phyloP scores from a whole-genome alignment of 495 filamentous ascomycete genomes.

The Cladorrhinum samala region DNA sequence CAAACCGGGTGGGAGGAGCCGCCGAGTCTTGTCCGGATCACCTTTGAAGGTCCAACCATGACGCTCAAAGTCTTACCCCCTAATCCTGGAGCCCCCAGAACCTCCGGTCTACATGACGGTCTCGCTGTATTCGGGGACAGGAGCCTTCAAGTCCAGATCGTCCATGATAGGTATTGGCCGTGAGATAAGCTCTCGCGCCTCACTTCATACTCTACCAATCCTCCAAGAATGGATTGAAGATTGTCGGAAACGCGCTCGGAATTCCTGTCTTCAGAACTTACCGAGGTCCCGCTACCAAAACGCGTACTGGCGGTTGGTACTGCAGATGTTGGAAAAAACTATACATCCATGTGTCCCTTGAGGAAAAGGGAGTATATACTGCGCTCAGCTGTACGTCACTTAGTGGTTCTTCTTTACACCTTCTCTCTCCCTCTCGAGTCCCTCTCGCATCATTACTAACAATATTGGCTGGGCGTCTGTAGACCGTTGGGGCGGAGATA shows the following conservation, averaged over 20 bases:
- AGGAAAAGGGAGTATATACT: not conserved
- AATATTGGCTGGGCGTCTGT: too few species aligned
- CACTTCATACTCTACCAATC: not conserved
- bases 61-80: not conserved
- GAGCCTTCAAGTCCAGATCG: slow-evolving; percentile 1
- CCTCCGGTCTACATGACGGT: not conserved
- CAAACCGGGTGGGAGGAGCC: not conserved
- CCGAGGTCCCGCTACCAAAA: not conserved
- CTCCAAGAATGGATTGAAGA: not conserved
- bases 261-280: not conserved
- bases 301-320: not conserved
- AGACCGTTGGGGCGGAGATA: not conserved
- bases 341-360: not conserved
- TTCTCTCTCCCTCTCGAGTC: not conserved
- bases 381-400: not conserved
- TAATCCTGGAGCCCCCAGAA: not conserved
- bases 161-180: slow-evolving; percentile 2
- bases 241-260: not conserved
- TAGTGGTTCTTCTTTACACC: too few species aligned
- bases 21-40: not conserved
- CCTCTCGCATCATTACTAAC: too few species aligned
- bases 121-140: not conserved
- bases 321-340: not conserved
- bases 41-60: not conserved
- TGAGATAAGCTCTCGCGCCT: not conserved